Base-by-base conservation (phyloP, 2,329 filamentous ascomycete genomes). In the Phialemonium atrogriseum region DNA sequence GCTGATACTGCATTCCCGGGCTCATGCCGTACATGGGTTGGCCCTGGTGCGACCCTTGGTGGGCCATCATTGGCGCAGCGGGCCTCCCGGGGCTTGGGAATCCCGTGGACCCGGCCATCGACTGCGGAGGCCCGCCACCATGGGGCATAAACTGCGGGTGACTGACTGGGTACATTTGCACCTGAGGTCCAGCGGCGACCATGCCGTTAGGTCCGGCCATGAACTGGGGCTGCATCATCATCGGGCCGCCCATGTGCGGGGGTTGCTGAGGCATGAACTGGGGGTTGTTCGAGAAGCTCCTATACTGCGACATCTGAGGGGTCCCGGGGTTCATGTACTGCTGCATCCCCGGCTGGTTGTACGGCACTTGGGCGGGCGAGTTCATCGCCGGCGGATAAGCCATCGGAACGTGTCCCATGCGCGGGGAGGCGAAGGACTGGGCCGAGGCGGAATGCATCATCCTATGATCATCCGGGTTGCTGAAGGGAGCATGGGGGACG, bases 21-120 rank as follows among this genome's bases (percentile, higher is more conserved):
- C 79, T 83, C 79, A 88, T 84, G 41, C 73, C 82, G 65, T 73
- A 88, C 60, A 66, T 75, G 48, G 64, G 77, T 52, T 93, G 86
- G 24, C 88, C 87, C 55, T 94, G 88, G 50, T 95, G 89, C 17
- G 88, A 95, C 34, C 85, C 85, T 60, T 94, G 86, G 44, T 88
- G 88, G 48, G 80, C 84, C 89, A 96, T 96, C 79, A 93, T 86
- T 2, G 85, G 80, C 10, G 91, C 85, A 13, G 66, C 55, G 17
- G 80, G 78, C 28, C 87, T 76, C 35, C 85, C 79, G 1, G 89
- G 89, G 52, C 89, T 95, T n/a, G 86, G 84, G 50, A 84, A 94
- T 11, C 86, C 85, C 45, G 80, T 83, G 7, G 74, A 68, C 25
- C 74, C 83, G 13, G 80, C 75, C 33, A 77, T 70, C 7, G 62